phyloP scores from a whole-genome alignment of 2,329 filamentous ascomycete genomes.

The Fusarium sublunatum region DNA sequence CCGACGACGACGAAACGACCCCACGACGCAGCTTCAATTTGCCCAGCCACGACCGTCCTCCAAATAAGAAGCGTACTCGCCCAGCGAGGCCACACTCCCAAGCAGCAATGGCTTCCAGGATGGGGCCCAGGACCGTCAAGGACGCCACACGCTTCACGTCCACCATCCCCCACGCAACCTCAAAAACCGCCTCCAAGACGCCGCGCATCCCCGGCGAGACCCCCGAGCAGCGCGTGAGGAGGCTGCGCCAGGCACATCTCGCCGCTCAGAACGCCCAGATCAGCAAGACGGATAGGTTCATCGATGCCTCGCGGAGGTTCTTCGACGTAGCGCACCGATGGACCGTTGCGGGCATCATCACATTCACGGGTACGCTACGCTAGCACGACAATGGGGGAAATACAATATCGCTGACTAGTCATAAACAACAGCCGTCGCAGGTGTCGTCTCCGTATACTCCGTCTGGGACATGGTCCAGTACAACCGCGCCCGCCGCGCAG shows the following conservation, averaged over 20 bases:
- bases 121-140: slow-evolving; percentile 74
- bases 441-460: slow-evolving; percentile 68
- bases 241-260: slow-evolving; percentile 74
- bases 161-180: slow-evolving; percentile 70
- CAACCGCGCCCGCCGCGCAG: slow-evolving; percentile 69
- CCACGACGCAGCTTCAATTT: slow-evolving; percentile 22
- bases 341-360: slow-evolving; percentile 65
- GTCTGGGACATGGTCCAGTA: slow-evolving; percentile 70
- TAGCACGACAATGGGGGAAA: background rate
- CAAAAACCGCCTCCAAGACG: slow-evolving; percentile 61
- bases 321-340: slow-evolving; percentile 68
- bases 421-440: slow-evolving; percentile 60
- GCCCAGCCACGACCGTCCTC: background rate
- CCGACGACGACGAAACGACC: slow-evolving; percentile 30
- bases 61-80: background rate
- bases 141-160: slow-evolving; percentile 79
- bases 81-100: background rate
- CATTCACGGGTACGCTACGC: slow-evolving; percentile 64
- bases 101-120: slow-evolving; percentile 56
- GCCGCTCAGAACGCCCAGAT: slow-evolving; percentile 71
- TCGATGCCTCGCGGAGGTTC: slow-evolving; percentile 61
- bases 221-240: slow-evolving; percentile 75
- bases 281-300: slow-evolving; percentile 63
- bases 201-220: slow-evolving; percentile 64
- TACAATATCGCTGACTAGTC: slow-evolving; percentile 10